Evolutionary conservation across 495 filamentous ascomycete genomes (phyloP), one percentile per base, ranked within the genome.

Genomic region (Cercophora samala): DNA sequence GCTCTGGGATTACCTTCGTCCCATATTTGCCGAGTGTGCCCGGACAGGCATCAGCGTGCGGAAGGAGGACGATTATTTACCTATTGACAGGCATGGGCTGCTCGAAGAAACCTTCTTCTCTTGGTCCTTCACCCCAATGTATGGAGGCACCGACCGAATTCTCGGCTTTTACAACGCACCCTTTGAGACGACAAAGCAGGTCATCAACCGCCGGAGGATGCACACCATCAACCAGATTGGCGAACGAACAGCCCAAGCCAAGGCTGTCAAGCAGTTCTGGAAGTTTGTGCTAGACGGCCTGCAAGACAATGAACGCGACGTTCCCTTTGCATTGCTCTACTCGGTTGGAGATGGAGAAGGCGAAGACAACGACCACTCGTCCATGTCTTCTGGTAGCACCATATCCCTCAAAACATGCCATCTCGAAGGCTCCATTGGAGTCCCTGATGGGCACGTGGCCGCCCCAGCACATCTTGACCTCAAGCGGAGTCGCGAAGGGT

Each of bases 71-170:
- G 76, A 71, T 21, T 72, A 66, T 42, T 56, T 77, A 1, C 69
- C 75, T 5, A 73, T 88, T 68, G 80, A 88, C 29, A 76, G 82
- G n/a, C 78, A 80, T 23, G 80, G 80, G 0, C 81, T 79, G 24
- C 72, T 87, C 5, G 85, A 89, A 74, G 87, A 89, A 73, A 82
- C 80, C 1, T 88, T 85, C 63, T 87, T 85, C 69, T 80, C 79
- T 51, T 88, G 85, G 85, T 82, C 81, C 2, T 81, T 88, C 51
- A 85, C 86, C n/a, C 85, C 85, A 8, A 74, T 88, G 15, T 79
- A 86, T 32, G 80, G 82, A 1, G 77, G 77, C 23, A 80, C 85
- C 60, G 82, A 69, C 5, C 62, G 72, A 4, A 73, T 76, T 29
- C 67, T 77, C 26, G 85, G 84, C 22, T 76, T 86, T 3, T 87